Conservation (phyloP, 441 rosid genomes). For the Brassica hybrid region DNA sequence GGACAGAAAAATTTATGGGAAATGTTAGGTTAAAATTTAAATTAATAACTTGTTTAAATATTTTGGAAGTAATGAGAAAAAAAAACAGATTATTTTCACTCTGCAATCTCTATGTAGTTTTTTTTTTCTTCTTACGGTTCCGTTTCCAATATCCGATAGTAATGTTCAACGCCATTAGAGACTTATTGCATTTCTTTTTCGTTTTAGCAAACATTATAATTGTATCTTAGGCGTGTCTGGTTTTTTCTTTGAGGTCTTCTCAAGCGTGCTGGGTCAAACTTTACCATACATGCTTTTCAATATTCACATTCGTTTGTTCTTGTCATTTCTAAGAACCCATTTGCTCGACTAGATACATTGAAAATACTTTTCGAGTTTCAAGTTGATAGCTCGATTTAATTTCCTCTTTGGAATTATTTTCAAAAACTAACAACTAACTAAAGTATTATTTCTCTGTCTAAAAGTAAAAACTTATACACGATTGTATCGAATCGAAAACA, state of each 20-base stretch:
- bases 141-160: too few species aligned
- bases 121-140: too few species aligned
- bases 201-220: background rate
- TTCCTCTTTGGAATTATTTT: background rate
- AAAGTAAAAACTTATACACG: background rate
- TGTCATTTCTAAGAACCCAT: background rate
- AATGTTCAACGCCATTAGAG: background rate
- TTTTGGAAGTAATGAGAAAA: background rate
- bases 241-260: background rate
- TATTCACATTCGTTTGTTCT: background rate
- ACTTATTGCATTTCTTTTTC: background rate
- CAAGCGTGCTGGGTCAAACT: background rate
- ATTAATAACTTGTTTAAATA: too few species aligned
- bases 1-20: too few species aligned
- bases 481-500: background rate
- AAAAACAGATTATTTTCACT: too few species aligned
- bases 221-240: background rate
- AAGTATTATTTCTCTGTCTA: background rate
- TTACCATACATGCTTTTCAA: background rate
- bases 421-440: background rate
- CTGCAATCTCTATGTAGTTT: background rate
- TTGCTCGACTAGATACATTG: background rate
- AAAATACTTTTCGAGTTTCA: background rate
- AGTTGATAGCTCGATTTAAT: background rate
- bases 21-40: too few species aligned